Evolutionary conservation across 2,329 filamentous ascomycete genomes (phyloP), one percentile per base, ranked within the genome.

Genomic region (Ophiostoma novo-ulmi): DNA sequence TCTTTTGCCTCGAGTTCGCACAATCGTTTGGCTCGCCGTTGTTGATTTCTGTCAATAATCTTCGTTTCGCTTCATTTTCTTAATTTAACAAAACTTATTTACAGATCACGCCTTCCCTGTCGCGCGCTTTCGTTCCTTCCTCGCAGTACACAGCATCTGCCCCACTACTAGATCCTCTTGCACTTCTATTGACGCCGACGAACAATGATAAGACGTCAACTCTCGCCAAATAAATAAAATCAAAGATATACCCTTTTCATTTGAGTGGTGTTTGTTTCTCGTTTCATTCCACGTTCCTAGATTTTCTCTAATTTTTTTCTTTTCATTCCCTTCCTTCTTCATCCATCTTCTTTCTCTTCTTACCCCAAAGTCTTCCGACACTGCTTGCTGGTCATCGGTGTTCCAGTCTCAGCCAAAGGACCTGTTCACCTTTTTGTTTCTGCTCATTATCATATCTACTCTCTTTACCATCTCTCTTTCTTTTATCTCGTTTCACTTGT

Each of bases 181-280:
- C 31, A 67, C 41, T 35, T 68, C 55, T 61, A 66, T 69, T 68
- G 41, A 65, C 61, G 55, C 61, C 55, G 35, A 39, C 44, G 61
- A 65, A 71, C 70, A 71, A 71, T 70, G 68, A 35, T 68, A 70
- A 70, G 70, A 26, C 55, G 20, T 17, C 26, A 20, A 35, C 26
- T 63, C 13, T 35, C 13, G 3, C 26, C 26, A 13, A 38, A 39
- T 39, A 13, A 65, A 65, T 65, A 39, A 64, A 36, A 64, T n/a
- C 14, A 31, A 36, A 64, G 8, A 38, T 14, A n/a, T 22, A 39
- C 36, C 26, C 52, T 26, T 63, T 20, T 14, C 44, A 35, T 14
- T 35, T 65, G 36, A 14, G 20, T 39, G 63, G n/a, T 26, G 22
- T 39, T 41, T 65, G 63, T 41, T 65, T 65, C 63, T 41, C 58